Base-by-base conservation (phyloP, 2,329 filamentous ascomycete species). In the Penicillium olsonii region DNA sequence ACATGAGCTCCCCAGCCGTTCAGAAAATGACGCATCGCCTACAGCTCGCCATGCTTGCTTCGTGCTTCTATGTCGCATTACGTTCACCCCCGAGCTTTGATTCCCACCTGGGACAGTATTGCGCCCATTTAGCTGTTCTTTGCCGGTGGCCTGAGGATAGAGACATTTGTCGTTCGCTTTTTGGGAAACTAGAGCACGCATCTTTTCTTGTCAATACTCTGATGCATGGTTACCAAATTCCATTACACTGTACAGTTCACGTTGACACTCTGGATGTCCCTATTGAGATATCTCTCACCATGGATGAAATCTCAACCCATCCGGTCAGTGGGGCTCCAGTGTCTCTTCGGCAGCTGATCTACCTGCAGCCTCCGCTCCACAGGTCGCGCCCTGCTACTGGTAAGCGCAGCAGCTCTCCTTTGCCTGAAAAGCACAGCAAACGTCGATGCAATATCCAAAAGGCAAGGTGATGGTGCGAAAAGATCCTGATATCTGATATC, bases 11-110 rank as follows among this genome's bases (percentile, higher is more conserved):
- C 18, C 26, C 43, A 18, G 18, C 38, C 10, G 34, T 29, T 10
- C 37, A 20, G 15, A 18, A 15, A 22, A 33, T 4, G 7, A 39
- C 35, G 10, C 24, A n/a, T 31, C 34, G 22, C 4, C 27, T 46
- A 33, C 26, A 31, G 31, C 35, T 46, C n/a, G 43, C 43, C 12
- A 46, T 46, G 43, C 35, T 46, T 22, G 43, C 43, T 17, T 46
- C 43, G 31, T 46, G 43, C 11, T 46, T 46, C 35, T 46, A 39
- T 17, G 37, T 27, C 24, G 37, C 43, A n/a, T 38, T 46, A n/a
- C 27, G 29, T 8, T 39, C 35, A 29, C 27, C 37, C 26, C 43
- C 43, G 14, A 18, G 5, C 2, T 33, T 39, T 33, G 35, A 46
- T 18, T 38, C 43, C 18, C 17, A 11, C 17, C 9, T 24, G n/a